These are phyloP conservation scores for Bretziella fagacearum DNA, from an alignment of 2,329 filamentous ascomycete species.

Conservation along the genomic window DNA sequence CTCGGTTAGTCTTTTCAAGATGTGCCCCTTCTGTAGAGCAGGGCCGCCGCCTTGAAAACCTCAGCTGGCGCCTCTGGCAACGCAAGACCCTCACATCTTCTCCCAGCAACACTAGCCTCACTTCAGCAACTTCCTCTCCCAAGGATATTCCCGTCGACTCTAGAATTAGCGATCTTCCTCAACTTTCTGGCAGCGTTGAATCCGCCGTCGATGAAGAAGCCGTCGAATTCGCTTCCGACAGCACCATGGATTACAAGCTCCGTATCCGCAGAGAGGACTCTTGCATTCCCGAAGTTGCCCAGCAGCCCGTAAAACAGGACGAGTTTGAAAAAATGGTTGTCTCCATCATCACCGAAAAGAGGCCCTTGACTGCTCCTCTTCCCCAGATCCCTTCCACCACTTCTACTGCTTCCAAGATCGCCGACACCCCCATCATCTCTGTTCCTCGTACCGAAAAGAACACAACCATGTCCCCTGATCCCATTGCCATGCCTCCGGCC, in stretches of 20 bases:
- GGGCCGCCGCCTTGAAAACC: constrained; percentile 79
- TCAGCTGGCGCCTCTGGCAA: constrained; percentile 92
- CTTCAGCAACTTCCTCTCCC: constrained; percentile 30
- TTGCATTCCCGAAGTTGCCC: constrained; percentile 33
- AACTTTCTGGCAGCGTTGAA: constrained; percentile 62
- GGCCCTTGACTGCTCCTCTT: constrained; percentile 41
- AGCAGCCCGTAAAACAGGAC: constrained; percentile 50
- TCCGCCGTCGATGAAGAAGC: constrained; percentile 48
- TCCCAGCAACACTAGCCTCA: constrained; percentile 25
- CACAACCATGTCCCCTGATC: constrained; percentile 18
- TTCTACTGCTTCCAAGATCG: no score
- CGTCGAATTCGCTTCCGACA: constrained; percentile 39
- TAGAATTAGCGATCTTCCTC: constrained; percentile 41
- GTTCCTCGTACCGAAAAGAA: constrained; percentile 19
- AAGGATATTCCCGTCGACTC: constrained; percentile 30
- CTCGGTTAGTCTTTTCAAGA: constrained; percentile 63
- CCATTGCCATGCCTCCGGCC: constrained; percentile 19
- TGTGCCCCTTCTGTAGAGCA: constrained; percentile 90
- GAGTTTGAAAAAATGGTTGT: constrained; percentile 89
- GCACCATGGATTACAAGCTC: constrained; percentile 46
- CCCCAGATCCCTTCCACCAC: constrained; percentile 24
- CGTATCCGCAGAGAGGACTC: constrained; percentile 57
- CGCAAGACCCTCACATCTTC: constrained; percentile 83
- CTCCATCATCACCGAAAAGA: constrained; percentile 79
- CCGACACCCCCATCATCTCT: background rate